Evolutionary conservation across 1,284 basidiomycete species (phyloP), one percentile per base, ranked within the genome.

Genomic region (Phaffia rhodozyma): DNA sequence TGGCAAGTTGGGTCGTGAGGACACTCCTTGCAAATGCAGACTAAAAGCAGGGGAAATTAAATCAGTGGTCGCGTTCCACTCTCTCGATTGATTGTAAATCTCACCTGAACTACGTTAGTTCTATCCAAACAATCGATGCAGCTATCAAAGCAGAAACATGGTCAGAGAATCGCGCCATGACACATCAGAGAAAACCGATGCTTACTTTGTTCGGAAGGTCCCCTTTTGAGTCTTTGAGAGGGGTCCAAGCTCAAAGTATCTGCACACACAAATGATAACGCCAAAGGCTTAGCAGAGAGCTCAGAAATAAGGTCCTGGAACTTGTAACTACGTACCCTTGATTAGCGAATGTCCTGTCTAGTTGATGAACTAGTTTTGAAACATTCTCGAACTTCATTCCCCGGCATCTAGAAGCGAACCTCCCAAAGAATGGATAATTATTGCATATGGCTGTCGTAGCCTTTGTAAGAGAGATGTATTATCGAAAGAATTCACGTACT

Each of bases 321-420:
- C 6, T 13, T 13, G 25, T 43, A 11, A 29, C 5, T 6, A 73
- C 74, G 66, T 71, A 86, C 82, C 88, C 89, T 80, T 91, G 87
- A 60, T 80, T 72, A 67, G 86, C 84, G 71, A 93, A 91, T 0
- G 80, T 81, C 52, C 83, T 81, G 67, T 86, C 83, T 72, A 92
- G 80, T 43, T 80, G 74, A n/a, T 79, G 75, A 61, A 89, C 82
- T 38, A 97, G 80, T 66, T 86, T 86, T 6, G 83, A 82, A 61
- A 97, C 91, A 66, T 94, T 93, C 77, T 96, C 92, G 71, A 77
- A 94, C 83, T 88, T 88, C 89, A 92, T 92, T 21, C 91, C 90
- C 72, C 82, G 86, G 6, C 88, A 65, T 62, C 58, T 30, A 61
- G 23, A 21, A 3, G n/a, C 9, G 27, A 48, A 21, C 11, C 27